Evolutionary conservation across 73 alveolate genomes (phyloP).

Genomic region (Paramecium pentaurelia): DNA sequence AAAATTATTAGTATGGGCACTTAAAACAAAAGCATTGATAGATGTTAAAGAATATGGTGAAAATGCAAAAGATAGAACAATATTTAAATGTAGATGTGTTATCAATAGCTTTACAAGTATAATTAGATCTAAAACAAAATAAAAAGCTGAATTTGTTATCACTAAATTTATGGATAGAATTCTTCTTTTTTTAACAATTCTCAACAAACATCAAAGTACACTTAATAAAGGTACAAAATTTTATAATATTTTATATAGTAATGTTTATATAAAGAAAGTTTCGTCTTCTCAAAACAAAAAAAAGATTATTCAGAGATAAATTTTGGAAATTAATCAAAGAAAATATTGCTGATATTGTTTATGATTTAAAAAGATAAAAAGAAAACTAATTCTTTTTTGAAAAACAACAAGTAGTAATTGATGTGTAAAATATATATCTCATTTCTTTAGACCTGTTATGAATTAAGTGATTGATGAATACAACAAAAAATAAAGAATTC

Average conservation of each 20-base stretch:
- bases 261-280: slow-evolving; percentile 1
- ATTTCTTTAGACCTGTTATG: not conserved
- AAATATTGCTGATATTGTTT: not conserved
- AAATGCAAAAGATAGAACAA: not conserved
- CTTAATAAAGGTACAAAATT: not conserved
- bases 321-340: slow-evolving; percentile 17
- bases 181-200: not conserved
- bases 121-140: not conserved
- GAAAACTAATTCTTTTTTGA: not conserved
- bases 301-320: not conserved
- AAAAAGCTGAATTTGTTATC: not conserved
- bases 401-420: not conserved
- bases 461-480: not conserved
- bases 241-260: not conserved
- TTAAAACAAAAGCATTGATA: not conserved
- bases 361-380: not conserved
- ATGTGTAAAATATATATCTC: not conserved
- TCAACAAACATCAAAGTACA: slow-evolving; percentile 23
- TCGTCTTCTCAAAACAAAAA: not conserved
- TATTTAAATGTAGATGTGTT: not conserved
- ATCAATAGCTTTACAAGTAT: not conserved
- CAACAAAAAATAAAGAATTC: not conserved
- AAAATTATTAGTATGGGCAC: not conserved
- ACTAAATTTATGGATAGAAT: slow-evolving; percentile 30
- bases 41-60: slow-evolving; percentile 24